These are phyloP conservation scores for Trametes cubensis DNA, from an alignment of 768 basidiomycete species.

Conservation along the genomic window DNA sequence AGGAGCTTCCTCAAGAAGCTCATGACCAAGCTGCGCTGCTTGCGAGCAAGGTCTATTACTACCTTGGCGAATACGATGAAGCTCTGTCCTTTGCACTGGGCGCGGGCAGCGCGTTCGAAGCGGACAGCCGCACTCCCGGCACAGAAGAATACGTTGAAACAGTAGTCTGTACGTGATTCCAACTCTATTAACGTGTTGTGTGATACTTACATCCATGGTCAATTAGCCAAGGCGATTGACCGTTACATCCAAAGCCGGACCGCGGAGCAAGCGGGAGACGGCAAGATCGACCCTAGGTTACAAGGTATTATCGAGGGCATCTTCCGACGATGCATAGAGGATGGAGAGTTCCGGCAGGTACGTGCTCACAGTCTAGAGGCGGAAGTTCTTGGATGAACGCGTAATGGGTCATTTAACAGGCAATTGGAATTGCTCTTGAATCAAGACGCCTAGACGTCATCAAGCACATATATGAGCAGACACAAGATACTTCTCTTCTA, in stretches of 20 bases:
- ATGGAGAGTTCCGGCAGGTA: conserved; percentile 91
- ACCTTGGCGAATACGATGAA: conserved; percentile 93
- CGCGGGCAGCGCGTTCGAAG: conserved; percentile 84
- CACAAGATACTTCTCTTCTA: conserved; percentile 76
- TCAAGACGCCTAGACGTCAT: conserved; percentile 88
- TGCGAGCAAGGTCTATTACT: conserved; percentile 98
- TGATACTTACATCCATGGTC: background rate
- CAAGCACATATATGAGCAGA: conserved; percentile 70
- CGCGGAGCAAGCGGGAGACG: conserved; percentile 53
- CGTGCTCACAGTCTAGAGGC: conserved; percentile 19
- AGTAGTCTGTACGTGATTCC: conserved; percentile 74
- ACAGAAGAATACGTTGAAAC: conserved; percentile 93
- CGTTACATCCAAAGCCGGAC: conserved; percentile 77
- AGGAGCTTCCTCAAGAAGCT: conserved; percentile 70
- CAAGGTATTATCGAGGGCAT: conserved; percentile 88
- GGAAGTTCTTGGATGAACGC: background rate
- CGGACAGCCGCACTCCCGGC: conserved; percentile 60
- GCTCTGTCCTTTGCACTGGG: conserved; percentile 93
- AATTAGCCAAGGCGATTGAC: conserved; percentile 91
- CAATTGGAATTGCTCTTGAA: conserved; percentile 94
- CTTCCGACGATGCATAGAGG: conserved; percentile 80
- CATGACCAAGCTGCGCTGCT: conserved; percentile 87
- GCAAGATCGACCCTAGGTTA: conserved; percentile 78
- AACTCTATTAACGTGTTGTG: background rate
- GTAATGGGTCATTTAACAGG: conserved; percentile 48